A percentile compares a stretch with the other conserved stretches of the same genome.
phyloP scores from a whole-genome alignment of 2,329 filamentous ascomycete species.

The Biscogniauxia marginata region DNA sequence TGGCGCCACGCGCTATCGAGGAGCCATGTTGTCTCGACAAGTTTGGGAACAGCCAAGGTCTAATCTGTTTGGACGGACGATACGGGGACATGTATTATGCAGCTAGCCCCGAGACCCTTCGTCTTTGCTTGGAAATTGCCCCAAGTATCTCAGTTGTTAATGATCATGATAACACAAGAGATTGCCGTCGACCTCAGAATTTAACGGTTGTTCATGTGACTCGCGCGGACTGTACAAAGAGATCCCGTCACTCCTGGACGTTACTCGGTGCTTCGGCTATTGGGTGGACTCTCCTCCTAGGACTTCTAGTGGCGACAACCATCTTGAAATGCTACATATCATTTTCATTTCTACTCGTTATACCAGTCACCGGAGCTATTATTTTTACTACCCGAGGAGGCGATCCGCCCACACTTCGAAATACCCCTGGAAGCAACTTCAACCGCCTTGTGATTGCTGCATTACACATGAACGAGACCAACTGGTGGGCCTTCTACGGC shows the following conservation, averaged over 20 bases:
- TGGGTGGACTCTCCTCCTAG: slow-evolving; percentile 1
- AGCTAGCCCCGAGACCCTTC: slow-evolving; percentile 3
- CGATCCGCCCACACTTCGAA: neutral
- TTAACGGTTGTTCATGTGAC: slow-evolving; percentile 2
- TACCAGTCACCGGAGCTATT: neutral
- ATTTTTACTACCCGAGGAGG: slow-evolving; percentile 1
- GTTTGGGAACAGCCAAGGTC: slow-evolving; percentile 1
- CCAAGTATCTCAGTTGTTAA: neutral
- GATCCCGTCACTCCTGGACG: neutral
- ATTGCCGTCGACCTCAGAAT: slow-evolving; percentile 1
- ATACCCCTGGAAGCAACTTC: neutral
- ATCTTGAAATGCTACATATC: neutral
- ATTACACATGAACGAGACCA: slow-evolving; percentile 4
- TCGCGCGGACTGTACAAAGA: neutral
- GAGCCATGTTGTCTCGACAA: slow-evolving; percentile 4
- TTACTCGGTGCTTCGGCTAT: neutral
- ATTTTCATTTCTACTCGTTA: slow-evolving; percentile 1
- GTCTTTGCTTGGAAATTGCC: slow-evolving; percentile 1
- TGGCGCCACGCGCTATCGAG: neutral
- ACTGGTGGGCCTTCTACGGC: slow-evolving; percentile 2
- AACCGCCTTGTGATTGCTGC: neutral
- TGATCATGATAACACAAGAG: neutral
- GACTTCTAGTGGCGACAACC: neutral
- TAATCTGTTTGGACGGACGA: neutral
- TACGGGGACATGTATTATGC: slow-evolving; percentile 1